Conservation (phyloP, 108 stramenopile species). For the Aureococcus anophagefferens region DNA sequence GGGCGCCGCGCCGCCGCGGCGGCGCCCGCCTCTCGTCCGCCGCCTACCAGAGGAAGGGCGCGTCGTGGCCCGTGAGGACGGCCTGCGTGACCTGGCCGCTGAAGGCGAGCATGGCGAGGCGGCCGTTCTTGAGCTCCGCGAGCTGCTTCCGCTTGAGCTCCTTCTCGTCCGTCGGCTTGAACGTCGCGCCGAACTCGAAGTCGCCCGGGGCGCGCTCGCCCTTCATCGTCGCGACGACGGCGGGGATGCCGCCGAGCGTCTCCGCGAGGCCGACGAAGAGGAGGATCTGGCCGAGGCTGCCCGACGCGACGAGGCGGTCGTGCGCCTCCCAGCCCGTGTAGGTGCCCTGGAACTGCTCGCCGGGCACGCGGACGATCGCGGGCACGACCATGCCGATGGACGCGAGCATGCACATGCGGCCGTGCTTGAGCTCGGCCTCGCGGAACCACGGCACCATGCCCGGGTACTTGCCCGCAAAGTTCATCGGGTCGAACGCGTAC, state of each 20-base stretch:
- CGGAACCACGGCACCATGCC: constrained; percentile 54
- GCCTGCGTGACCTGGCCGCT: constrained; percentile 84
- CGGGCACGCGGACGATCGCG: constrained; percentile 73
- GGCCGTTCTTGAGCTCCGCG: constrained; percentile 83
- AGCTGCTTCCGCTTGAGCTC: constrained; percentile 23
- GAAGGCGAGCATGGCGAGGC: constrained; percentile 88
- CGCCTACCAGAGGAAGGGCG: constrained; percentile 63
- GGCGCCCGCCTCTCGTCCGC: no score
- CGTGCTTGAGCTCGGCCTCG: constrained; percentile 61
- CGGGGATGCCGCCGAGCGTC: not conserved
- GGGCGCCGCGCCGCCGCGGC: no score
- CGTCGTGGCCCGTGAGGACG: constrained; percentile 60
- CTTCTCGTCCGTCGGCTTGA: no score
- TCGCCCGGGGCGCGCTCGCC: no score
- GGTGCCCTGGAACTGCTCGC: constrained; percentile 44
- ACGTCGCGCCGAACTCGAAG: no score
- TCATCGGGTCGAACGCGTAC: not conserved
- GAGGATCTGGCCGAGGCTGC: not conserved
- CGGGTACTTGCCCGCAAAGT: not conserved
- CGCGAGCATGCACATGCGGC: constrained; percentile 76
- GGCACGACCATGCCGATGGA: constrained; percentile 66
- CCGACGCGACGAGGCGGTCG: not conserved
- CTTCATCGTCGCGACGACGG: no score
- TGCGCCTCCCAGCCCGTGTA: no score
- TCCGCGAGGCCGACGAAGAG: not conserved